Evolutionary conservation across 441 rosid genomes (phyloP).

Genomic region (Pelargonium cotyledonis): DNA sequence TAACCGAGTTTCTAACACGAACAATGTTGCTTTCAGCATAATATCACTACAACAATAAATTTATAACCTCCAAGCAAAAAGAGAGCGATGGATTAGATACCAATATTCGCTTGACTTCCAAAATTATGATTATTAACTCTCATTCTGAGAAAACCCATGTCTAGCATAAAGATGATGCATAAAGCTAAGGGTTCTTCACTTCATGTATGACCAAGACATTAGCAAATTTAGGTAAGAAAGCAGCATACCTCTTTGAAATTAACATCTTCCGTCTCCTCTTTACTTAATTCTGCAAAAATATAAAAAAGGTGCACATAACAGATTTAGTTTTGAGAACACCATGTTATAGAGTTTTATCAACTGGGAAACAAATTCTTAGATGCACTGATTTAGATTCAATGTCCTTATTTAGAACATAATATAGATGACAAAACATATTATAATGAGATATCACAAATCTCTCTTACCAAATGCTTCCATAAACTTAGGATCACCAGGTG

Average conservation of each 20-base stretch:
- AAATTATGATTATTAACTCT: background rate
- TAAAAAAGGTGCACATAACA: background rate
- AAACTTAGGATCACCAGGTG: slow-evolving; percentile 53
- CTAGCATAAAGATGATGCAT: background rate
- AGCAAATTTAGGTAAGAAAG: slow-evolving; percentile 9
- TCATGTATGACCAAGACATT: background rate
- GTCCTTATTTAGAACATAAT: background rate
- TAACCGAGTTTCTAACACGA: background rate
- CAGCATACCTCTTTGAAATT: slow-evolving; percentile 71
- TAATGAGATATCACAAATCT: slow-evolving; percentile 14
- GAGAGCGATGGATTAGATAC: background rate
- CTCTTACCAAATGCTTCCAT: slow-evolving; percentile 71
- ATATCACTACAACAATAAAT: background rate
- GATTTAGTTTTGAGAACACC: background rate
- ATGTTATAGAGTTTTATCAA: background rate
- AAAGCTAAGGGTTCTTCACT: background rate
- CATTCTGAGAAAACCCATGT: too few species aligned
- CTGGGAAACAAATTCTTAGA: background rate
- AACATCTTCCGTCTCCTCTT: slow-evolving; percentile 80
- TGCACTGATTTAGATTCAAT: background rate
- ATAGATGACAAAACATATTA: background rate
- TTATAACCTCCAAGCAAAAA: background rate
- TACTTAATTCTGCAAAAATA: slow-evolving; percentile 52
- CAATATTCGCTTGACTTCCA: background rate
- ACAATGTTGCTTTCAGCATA: background rate